Conservation (phyloP, 2,329 filamentous ascomycete species). For the Cytospora mali region DNA sequence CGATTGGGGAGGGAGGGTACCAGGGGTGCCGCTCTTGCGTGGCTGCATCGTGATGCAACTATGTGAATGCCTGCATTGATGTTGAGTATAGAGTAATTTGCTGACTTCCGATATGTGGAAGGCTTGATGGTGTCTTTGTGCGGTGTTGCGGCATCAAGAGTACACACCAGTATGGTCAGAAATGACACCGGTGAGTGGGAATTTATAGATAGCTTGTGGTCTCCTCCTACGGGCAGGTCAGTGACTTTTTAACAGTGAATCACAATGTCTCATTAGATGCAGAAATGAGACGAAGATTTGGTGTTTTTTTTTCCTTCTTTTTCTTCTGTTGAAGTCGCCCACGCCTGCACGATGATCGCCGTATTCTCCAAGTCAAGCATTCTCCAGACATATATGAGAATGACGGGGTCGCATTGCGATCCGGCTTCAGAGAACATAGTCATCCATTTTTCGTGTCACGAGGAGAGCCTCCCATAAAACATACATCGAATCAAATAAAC, state of each 20-base stretch:
- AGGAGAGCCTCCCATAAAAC: slow-evolving; percentile 16
- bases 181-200: neutral
- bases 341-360: neutral
- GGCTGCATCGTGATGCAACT: neutral
- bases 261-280: neutral
- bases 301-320: too few relatives aligned
- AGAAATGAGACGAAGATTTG: neutral
- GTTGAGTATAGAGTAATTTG: too few relatives aligned
- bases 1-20: neutral
- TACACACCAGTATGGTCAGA: neutral
- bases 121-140: too few relatives aligned
- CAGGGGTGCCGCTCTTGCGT: neutral
- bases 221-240: neutral
- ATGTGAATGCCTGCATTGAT: neutral
- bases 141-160: neutral
- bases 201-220: neutral
- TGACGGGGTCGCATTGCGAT: neutral
- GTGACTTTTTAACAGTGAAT: neutral
- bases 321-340: too few relatives aligned
- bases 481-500: slow-evolving; percentile 28
- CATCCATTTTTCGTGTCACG: slow-evolving; percentile 17
- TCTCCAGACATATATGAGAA: neutral
- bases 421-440: slow-evolving; percentile 4
- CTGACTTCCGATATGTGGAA: neutral
- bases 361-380: neutral